Evolutionary conservation across 2,329 filamentous ascomycete genomes (phyloP).

Genomic region (Penicillium fuscoglaucum): DNA sequence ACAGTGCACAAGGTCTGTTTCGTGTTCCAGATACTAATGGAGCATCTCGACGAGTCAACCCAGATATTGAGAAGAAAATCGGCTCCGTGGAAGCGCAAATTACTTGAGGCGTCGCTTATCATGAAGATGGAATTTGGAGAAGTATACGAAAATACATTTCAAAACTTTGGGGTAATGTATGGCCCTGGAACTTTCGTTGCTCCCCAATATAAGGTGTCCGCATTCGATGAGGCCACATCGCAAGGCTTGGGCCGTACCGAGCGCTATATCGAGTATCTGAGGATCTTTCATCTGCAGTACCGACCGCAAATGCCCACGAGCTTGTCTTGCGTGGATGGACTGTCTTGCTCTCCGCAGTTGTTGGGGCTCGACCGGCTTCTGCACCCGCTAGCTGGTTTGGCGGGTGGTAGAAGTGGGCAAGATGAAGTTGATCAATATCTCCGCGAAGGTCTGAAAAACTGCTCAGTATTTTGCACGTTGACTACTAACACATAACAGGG

Average conservation of each 20-base stretch:
- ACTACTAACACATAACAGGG: neutral
- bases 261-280: neutral
- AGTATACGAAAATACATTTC: too few relatives aligned
- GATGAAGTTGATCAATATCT: slow-evolving; percentile 6
- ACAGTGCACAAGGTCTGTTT: slow-evolving; percentile 1
- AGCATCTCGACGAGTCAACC: neutral
- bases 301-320: slow-evolving; percentile 2
- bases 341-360: neutral
- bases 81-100: neutral
- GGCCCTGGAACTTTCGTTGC: too few relatives aligned
- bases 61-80: neutral
- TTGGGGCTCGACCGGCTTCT: neutral
- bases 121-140: neutral
- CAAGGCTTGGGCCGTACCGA: neutral
- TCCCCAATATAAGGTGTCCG: neutral
- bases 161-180: too few relatives aligned
- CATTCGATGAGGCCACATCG: neutral
- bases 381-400: neutral
- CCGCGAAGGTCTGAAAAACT: neutral
- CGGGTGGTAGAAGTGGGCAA: neutral
- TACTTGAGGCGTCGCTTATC: neutral
- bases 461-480: neutral
- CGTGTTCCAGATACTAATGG: neutral
- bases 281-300: neutral
- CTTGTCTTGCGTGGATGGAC: slow-evolving; percentile 1